A percentile compares a stretch with the other conserved stretches of the same genome.
Evolutionary conservation across 306 rosid species (phyloP).

Genomic region (Glycyrrhiza uralensis): DNA sequence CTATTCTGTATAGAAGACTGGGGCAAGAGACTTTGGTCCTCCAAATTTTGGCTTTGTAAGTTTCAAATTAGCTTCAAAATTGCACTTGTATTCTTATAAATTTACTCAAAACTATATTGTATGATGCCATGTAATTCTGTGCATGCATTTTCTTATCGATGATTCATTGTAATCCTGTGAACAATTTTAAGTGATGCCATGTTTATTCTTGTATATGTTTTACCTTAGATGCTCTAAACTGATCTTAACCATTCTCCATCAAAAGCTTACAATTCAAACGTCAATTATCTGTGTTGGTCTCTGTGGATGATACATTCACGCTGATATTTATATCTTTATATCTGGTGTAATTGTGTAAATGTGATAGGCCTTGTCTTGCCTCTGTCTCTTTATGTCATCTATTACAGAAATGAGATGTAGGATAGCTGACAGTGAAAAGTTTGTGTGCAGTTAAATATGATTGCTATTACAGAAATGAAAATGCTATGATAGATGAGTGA

Average conservation of each 20-base stretch:
- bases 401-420: no score
- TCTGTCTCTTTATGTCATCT: neutral
- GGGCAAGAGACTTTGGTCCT: constrained; percentile 97
- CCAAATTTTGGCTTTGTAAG: constrained; percentile 96
- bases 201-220: constrained; percentile 9
- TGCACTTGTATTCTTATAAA: neutral
- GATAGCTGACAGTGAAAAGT: no score
- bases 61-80: constrained; percentile 24
- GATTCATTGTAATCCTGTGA: neutral
- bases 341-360: neutral
- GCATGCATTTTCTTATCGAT: neutral
- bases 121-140: neutral
- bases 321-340: neutral
- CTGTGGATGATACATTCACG: neutral
- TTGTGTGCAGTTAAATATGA: neutral
- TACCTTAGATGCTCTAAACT: constrained; percentile 16
- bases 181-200: neutral
- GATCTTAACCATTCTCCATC: neutral
- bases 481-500: neutral
- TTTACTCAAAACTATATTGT: constrained; percentile 9
- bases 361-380: neutral
- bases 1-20: constrained; percentile 88
- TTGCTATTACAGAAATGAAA: neutral
- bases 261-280: neutral
- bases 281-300: neutral